phyloP scores from a whole-genome alignment of 148 eudicot genomes.

The Amaranthus palmeri region DNA sequence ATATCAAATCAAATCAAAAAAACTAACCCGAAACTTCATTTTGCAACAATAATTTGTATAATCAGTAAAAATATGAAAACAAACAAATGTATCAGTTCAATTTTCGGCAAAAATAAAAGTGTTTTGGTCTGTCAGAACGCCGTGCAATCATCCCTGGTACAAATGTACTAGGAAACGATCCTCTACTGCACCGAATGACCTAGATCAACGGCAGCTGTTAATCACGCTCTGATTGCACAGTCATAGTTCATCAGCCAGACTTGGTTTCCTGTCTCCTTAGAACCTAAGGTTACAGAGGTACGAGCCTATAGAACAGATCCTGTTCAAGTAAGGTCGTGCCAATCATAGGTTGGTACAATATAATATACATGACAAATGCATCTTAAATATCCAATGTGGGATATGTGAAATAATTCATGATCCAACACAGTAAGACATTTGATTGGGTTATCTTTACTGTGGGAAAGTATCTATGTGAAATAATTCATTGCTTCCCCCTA shows the following conservation, averaged over 20 bases:
- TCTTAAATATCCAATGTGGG: no score
- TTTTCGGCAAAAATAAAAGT: neutral
- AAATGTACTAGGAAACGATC: neutral
- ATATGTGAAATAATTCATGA: no score
- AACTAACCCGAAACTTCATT: neutral
- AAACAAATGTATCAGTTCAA: neutral
- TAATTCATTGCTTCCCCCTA: no score
- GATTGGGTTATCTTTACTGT: no score
- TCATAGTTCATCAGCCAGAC: neutral
- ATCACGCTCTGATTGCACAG: constrained; percentile 12
- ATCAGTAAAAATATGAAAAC: no score
- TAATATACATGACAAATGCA: no score
- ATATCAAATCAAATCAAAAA: neutral
- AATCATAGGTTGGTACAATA: no score
- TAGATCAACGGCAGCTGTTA: neutral
- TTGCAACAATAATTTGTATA: neutral
- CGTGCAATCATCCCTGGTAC: neutral
- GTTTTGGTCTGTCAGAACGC: neutral
- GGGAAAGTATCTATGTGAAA: no score
- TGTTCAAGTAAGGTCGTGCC: neutral
- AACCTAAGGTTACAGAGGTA: no score
- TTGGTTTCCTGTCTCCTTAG: no score
- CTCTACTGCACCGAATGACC: neutral
- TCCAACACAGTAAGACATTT: no score
- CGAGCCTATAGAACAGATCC: neutral